These are phyloP conservation scores for Dactylellina haptotyla DNA, from an alignment of 2,329 filamentous ascomycete genomes.

Conservation along the genomic window DNA sequence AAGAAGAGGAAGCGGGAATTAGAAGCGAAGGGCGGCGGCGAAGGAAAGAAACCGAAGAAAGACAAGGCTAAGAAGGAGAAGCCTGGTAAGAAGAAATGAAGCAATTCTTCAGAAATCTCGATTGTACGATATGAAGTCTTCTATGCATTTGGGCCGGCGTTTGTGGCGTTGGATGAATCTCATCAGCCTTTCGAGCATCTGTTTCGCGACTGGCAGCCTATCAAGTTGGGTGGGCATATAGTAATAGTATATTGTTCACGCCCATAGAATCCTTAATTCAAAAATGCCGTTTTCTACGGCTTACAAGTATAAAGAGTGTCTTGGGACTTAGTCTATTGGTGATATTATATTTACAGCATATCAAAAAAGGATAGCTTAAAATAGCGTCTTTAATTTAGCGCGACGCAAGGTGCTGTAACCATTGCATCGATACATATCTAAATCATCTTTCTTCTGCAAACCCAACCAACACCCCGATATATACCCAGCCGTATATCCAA, in stretches of 20 bases:
- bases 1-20: conserved; percentile 59
- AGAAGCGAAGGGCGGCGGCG: conserved; percentile 46
- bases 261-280: too few species aligned
- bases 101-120: background rate
- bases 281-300: background rate
- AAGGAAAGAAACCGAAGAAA: conserved; percentile 57
- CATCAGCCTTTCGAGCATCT: conserved; percentile 59
- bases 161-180: conserved; percentile 58
- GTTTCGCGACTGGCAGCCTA: too few species aligned
- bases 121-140: conserved; percentile 32
- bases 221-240: too few species aligned
- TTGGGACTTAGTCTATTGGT: conserved; percentile 32
- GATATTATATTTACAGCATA: conserved; percentile 35
- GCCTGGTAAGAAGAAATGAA: conserved; percentile 16
- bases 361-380: conserved; percentile 14
- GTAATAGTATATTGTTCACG: too few species aligned
- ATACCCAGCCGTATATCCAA: background rate
- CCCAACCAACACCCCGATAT: background rate
- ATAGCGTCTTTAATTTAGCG: conserved; percentile 5
- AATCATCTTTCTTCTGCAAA: too few species aligned
- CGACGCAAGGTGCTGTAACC: background rate
- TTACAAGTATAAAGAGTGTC: background rate
- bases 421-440: too few species aligned
- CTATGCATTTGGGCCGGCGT: conserved; percentile 59
- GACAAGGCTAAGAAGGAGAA: conserved; percentile 52